phyloP scores from a whole-genome alignment of 331 rosid genomes.

The Erythrophleum ivorense region DNA sequence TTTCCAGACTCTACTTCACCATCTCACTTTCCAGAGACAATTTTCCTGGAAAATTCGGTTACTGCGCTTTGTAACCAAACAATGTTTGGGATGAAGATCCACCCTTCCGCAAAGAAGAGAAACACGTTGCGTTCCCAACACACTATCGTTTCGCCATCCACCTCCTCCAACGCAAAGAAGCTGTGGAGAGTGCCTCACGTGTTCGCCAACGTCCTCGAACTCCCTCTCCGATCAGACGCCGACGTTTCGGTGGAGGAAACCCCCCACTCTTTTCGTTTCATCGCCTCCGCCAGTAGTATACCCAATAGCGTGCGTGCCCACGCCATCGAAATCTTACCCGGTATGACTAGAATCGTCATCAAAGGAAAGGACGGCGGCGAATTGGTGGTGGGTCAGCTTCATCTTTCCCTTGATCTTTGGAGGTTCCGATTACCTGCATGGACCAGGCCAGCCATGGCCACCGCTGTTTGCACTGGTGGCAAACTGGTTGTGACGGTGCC shows the following conservation, averaged over 20 bases:
- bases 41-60: neutral
- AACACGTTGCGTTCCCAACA: slow-evolving; percentile 34
- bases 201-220: slow-evolving; percentile 57
- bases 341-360: slow-evolving; percentile 53
- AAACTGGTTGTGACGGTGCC: slow-evolving; percentile 67
- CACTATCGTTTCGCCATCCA: slow-evolving; percentile 44
- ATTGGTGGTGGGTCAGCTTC: slow-evolving; percentile 5
- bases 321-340: slow-evolving; percentile 55
- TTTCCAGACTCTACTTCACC: neutral
- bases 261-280: slow-evolving; percentile 48
- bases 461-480: slow-evolving; percentile 50
- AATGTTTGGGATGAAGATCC: slow-evolving; percentile 44
- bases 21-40: neutral
- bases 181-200: slow-evolving; percentile 67
- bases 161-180: slow-evolving; percentile 32
- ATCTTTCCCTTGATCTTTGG: slow-evolving; percentile 42
- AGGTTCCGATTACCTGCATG: slow-evolving; percentile 60
- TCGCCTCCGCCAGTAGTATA: slow-evolving; percentile 15
- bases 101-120: slow-evolving; percentile 40
- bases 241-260: slow-evolving; percentile 62
- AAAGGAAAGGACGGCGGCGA: slow-evolving; percentile 48
- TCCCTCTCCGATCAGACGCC: slow-evolving; percentile 54
- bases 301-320: slow-evolving; percentile 45
- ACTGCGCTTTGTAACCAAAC: neutral
- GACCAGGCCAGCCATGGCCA: slow-evolving; percentile 56